Percentiles rank a stretch among this genome's conserved stretches.
Conservation (phyloP, 164 flowering plant species). For the Berberis vulgaris region DNA sequence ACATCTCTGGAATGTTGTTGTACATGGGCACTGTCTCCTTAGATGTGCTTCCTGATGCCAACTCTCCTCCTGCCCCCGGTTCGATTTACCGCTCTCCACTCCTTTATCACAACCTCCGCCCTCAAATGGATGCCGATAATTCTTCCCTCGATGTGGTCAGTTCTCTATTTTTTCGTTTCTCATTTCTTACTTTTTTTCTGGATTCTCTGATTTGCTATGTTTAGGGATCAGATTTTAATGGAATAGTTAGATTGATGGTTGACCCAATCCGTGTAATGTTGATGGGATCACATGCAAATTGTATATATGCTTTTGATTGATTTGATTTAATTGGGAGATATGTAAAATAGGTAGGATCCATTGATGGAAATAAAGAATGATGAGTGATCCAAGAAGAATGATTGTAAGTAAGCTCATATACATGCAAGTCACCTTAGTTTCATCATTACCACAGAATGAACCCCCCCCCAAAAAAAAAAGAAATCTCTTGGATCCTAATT, state of each 20-base stretch:
- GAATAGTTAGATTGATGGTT: too few relatives aligned
- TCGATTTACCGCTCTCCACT: constrained; percentile 71
- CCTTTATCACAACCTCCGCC: constrained; percentile 47
- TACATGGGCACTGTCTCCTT: constrained; percentile 75
- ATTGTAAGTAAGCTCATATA: too few relatives aligned
- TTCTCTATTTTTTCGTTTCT: background rate
- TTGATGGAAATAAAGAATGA: too few relatives aligned
- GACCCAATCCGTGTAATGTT: background rate
- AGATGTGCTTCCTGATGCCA: constrained; percentile 35
- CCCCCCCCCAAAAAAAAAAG: too few relatives aligned
- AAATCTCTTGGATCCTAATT: too few relatives aligned
- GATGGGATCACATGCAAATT: background rate
- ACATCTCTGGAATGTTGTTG: constrained; percentile 71
- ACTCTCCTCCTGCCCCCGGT: constrained; percentile 46
- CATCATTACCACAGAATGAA: too few relatives aligned
- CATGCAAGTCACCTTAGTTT: too few relatives aligned
- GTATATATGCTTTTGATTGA: too few relatives aligned
- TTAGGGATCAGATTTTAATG: too few relatives aligned
- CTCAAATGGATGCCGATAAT: constrained; percentile 64
- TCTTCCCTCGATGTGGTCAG: constrained; percentile 61
- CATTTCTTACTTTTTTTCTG: background rate
- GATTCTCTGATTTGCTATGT: background rate
- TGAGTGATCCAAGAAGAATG: too few relatives aligned
- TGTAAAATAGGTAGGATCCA: background rate
- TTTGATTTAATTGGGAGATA: background rate